These are phyloP conservation scores for Cutaneotrichosporon sp. DNA, from an alignment of 1,284 basidiomycete genomes.

Conservation along the genomic window DNA sequence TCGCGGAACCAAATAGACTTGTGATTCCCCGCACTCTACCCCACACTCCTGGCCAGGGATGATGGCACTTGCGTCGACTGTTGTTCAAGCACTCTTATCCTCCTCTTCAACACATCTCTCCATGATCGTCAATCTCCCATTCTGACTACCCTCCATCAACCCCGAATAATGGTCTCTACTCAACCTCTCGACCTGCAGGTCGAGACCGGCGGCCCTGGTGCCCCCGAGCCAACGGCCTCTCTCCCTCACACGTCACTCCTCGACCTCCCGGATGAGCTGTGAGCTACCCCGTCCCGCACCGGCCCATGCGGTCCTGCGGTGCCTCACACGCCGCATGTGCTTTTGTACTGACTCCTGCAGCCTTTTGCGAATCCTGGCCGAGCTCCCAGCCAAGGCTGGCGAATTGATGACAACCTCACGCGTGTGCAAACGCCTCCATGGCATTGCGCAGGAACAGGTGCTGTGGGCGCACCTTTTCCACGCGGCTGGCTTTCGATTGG, in stretches of 20 bases:
- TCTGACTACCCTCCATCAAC: not conserved
- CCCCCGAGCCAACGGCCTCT: not conserved
- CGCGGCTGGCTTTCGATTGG: slow-evolving; percentile 24
- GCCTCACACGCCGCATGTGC: not conserved
- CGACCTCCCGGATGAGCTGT: slow-evolving; percentile 44
- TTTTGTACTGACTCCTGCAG: slow-evolving; percentile 19
- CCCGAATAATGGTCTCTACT: not conserved
- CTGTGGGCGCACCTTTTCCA: slow-evolving; percentile 36
- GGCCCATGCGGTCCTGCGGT: not conserved
- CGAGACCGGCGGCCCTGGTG: not conserved
- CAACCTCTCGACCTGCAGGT: not conserved
- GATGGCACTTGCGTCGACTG: not conserved
- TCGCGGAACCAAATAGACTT: slow-evolving; percentile 3
- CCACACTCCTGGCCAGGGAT: not conserved
- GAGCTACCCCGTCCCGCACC: slow-evolving; percentile 10
- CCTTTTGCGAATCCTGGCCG: slow-evolving; percentile 30
- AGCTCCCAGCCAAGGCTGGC: slow-evolving; percentile 29
- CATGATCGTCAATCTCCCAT: not conserved
- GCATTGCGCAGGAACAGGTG: slow-evolving; percentile 29
- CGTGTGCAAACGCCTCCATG: slow-evolving; percentile 30
- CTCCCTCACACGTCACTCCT: slow-evolving; percentile 7
- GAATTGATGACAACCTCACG: slow-evolving; percentile 26
- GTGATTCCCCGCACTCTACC: not conserved
- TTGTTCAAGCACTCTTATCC: not conserved
- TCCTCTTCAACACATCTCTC: not conserved